These are phyloP conservation scores for Salvia miltiorrhiza DNA, from an alignment of 257 asterid genomes.

Conservation along the genomic window DNA sequence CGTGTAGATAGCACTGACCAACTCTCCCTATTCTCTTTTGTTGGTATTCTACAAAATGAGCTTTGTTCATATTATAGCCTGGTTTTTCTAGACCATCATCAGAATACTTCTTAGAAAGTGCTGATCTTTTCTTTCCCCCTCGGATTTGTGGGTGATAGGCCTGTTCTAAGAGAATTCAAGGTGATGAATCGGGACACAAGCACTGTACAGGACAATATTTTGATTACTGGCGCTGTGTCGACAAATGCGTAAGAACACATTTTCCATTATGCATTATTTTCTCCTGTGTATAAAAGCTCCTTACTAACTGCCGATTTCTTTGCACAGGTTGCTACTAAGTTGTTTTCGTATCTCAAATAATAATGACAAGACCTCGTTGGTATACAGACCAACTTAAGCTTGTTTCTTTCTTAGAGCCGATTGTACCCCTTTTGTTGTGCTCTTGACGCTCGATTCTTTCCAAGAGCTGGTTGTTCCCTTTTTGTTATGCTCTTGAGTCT, in stretches of 20 bases:
- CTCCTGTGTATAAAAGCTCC: not conserved
- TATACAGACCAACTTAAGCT: slow-evolving; percentile 6
- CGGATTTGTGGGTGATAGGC: slow-evolving; percentile 33
- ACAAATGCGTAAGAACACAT: slow-evolving; percentile 41
- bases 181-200: slow-evolving; percentile 74
- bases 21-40: not conserved
- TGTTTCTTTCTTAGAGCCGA: slow-evolving; percentile 14
- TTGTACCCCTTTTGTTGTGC: slow-evolving; percentile 11
- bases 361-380: slow-evolving; percentile 19
- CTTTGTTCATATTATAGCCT: not conserved
- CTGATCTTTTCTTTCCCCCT: not conserved
- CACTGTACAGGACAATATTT: slow-evolving; percentile 92
- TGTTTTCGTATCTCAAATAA: slow-evolving; percentile 41
- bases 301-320: not conserved
- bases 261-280: not conserved
- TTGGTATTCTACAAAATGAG: not conserved
- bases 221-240: slow-evolving; percentile 81
- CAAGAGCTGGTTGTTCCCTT: not conserved
- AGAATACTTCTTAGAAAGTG: not conserved
- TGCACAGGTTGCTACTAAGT: slow-evolving; percentile 45
- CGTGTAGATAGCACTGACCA: not conserved
- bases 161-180: slow-evolving; percentile 58
- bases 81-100: not conserved
- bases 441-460: not conserved
- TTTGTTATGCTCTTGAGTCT: slow-evolving; percentile 11